Conservation (phyloP, 2,329 filamentous ascomycete genomes). For the Fusarium siculi region DNA sequence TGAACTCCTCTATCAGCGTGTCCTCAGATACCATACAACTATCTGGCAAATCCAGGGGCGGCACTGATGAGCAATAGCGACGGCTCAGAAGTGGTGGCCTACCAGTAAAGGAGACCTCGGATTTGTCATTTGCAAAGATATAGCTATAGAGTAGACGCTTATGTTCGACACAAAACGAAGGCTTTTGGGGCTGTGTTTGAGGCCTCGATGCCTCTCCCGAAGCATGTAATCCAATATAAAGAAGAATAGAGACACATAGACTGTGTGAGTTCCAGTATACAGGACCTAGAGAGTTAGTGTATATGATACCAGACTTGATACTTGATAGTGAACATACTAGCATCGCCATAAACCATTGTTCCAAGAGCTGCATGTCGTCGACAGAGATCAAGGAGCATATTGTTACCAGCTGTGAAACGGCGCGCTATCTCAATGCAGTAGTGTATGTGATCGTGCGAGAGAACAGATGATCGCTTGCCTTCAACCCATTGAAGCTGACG, state of each 20-base stretch:
- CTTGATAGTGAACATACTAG: constrained; percentile 46
- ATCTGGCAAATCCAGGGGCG: constrained; percentile 65
- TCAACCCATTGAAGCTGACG: constrained; percentile 19
- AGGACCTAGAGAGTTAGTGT: constrained; percentile 41
- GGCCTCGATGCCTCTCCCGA: constrained; percentile 22
- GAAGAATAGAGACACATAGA: constrained; percentile 50
- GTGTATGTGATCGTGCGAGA: constrained; percentile 19
- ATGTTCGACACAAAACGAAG: constrained; percentile 50
- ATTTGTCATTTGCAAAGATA: constrained; percentile 61
- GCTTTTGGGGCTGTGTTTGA: not conserved
- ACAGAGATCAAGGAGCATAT: constrained; percentile 52
- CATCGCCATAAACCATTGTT: constrained; percentile 53
- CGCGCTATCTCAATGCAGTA: constrained; percentile 49
- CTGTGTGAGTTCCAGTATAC: constrained; percentile 53
- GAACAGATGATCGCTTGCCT: not conserved
- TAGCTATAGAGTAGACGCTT: constrained; percentile 48
- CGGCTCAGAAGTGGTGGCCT: constrained; percentile 64
- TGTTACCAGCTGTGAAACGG: constrained; percentile 47
- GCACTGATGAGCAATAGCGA: constrained; percentile 63
- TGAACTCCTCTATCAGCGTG: constrained; percentile 28
- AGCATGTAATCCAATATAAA: constrained; percentile 51
- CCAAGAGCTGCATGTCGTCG: constrained; percentile 48
- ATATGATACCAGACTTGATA: not conserved
- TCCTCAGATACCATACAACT: constrained; percentile 58
- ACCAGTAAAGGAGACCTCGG: constrained; percentile 62